Conservation (phyloP, 2,329 filamentous ascomycete species). For the Thelonectria discophora region DNA sequence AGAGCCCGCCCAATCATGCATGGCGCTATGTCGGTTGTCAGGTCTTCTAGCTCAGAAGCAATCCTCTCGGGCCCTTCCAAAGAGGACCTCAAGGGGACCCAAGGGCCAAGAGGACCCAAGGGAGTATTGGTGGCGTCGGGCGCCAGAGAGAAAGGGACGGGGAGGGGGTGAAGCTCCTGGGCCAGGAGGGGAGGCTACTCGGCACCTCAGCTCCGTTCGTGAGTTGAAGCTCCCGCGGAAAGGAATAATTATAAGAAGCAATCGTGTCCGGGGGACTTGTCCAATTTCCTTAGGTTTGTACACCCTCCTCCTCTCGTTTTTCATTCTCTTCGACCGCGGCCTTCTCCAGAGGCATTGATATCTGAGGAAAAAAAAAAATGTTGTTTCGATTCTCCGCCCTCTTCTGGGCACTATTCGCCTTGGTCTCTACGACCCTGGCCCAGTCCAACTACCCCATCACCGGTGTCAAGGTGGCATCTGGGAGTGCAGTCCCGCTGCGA, state of each 20-base stretch:
- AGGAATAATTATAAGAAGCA: slow-evolving; percentile 11
- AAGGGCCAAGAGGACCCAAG: background rate
- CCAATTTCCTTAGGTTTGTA: background rate
- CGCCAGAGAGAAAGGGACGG: background rate
- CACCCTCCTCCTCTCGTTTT: slow-evolving; percentile 6
- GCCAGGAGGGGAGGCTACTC: background rate
- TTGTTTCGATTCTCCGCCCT: slow-evolving; percentile 1
- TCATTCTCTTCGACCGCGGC: slow-evolving; percentile 1
- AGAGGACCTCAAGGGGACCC: background rate
- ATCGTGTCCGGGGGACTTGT: background rate
- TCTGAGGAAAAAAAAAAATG: background rate
- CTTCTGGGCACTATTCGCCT: background rate
- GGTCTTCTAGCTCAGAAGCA: background rate
- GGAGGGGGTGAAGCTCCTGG: background rate
- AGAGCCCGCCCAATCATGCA: background rate
- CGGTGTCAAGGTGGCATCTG: slow-evolving; percentile 77
- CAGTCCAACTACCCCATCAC: slow-evolving; percentile 73
- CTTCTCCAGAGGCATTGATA: background rate
- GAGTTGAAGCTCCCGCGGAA: background rate
- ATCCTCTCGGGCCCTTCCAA: background rate
- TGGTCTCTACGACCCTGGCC: background rate
- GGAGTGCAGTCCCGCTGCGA: slow-evolving; percentile 42
- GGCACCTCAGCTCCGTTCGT: background rate
- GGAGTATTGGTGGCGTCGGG: background rate
- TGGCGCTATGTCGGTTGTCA: background rate